These are phyloP conservation scores for Psilocybe cubensis DNA, from an alignment of 768 basidiomycete genomes.

Conservation along the genomic window DNA sequence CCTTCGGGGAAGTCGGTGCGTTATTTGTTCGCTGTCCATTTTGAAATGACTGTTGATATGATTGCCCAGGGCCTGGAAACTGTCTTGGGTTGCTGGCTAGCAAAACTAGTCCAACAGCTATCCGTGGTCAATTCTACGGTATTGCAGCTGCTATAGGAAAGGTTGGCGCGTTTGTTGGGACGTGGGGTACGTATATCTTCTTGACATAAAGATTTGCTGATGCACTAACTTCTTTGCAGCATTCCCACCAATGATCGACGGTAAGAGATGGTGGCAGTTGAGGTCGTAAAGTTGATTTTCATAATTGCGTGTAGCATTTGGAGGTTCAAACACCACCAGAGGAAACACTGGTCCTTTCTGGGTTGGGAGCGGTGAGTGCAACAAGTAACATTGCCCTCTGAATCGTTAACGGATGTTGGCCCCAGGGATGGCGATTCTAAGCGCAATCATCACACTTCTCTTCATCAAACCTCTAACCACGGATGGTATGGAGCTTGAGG, in stretches of 20 bases:
- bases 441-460: slow-evolving; percentile 72
- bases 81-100: slow-evolving; percentile 83
- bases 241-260: slow-evolving; percentile 68
- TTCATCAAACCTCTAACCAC: slow-evolving; percentile 75
- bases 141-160: slow-evolving; percentile 86
- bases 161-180: slow-evolving; percentile 82
- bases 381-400: not conserved
- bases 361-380: slow-evolving; percentile 68
- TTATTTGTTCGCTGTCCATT: not conserved
- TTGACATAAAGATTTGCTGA: slow-evolving; percentile 1
- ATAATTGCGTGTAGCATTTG: slow-evolving; percentile 52
- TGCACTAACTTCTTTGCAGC: slow-evolving; percentile 36
- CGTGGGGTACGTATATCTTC: slow-evolving; percentile 63
- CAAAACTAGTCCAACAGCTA: slow-evolving; percentile 84
- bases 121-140: slow-evolving; percentile 88
- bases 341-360: slow-evolving; percentile 89
- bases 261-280: slow-evolving; percentile 30
- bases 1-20: slow-evolving; percentile 83
- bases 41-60: slow-evolving; percentile 1
- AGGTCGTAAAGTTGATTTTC: not conserved
- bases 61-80: slow-evolving; percentile 72
- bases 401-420: slow-evolving; percentile 6
- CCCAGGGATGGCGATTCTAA: slow-evolving; percentile 71
- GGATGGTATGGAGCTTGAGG: slow-evolving; percentile 83
- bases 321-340: slow-evolving; percentile 48